Evolutionary conservation across 495 filamentous ascomycete genomes (phyloP).

Genomic region (Aspergillus kassunensis): DNA sequence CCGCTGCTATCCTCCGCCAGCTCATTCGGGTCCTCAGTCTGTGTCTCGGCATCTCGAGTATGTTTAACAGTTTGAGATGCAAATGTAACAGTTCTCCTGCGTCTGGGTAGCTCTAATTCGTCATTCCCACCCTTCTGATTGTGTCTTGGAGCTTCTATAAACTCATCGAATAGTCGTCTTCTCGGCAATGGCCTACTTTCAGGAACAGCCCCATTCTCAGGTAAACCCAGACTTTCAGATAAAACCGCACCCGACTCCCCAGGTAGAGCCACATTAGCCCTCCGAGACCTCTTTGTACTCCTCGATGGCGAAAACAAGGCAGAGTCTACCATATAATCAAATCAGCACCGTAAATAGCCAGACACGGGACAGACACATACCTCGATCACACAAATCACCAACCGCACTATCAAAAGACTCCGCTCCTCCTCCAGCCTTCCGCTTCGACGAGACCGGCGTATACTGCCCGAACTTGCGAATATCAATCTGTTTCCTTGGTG

Average conservation of each 20-base stretch:
- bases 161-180: neutral
- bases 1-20: neutral
- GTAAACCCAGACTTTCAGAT: neutral
- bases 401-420: constrained; percentile 5
- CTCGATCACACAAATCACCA: neutral
- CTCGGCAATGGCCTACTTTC: neutral
- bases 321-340: neutral
- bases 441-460: neutral
- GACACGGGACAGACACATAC: too few species aligned
- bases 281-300: neutral
- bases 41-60: neutral
- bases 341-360: neutral
- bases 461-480: constrained; percentile 4
- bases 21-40: neutral
- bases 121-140: too few species aligned
- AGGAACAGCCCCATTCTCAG: neutral
- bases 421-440: neutral
- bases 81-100: neutral
- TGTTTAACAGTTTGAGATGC: neutral
- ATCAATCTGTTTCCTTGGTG: constrained; percentile 8
- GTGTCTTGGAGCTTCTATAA: neutral
- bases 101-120: neutral
- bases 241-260: neutral
- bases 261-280: neutral
- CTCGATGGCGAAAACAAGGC: neutral